Base-by-base conservation (phyloP, 2,329 filamentous ascomycete species). In the Aureobasidium leucospermi region DNA sequence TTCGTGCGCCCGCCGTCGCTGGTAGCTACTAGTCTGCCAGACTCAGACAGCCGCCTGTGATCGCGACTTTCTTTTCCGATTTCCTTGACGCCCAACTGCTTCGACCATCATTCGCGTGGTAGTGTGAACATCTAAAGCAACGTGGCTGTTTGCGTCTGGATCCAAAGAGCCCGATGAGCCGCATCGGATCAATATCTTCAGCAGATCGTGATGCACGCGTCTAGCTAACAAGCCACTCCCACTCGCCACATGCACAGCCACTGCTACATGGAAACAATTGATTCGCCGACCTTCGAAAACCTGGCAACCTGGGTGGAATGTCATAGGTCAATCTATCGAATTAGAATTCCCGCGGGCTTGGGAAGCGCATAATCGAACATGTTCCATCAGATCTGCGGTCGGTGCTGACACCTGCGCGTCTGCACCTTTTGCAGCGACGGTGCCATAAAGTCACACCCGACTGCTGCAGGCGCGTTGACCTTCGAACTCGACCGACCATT, bases 301-400 rank as follows among this genome's bases (percentile, higher is more conserved):
- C 49, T 41, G 49, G 49, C 15, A 52, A 42, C 32, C 47, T 51
- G 32, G 47, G 32, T 23, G n/a, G 19, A 42, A 52, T 52, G 36
- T 55, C 51, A 55, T 55, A 55, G 51, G 51, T 55, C 38, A 55
- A 34, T 43, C 28, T 23, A 34, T 42, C 39, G 36, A 36, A 19
- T 52, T 45, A 34, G 32, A 29, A 43, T 36, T 34, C 39, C 51
- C 51, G 38, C n/a, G n/a, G 51, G 38, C 36, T 52, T 52, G 48
- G 48, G 48, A 48, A 38, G 48, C 51, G 51, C 51, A 55, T 55
- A 55, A 34, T 55, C 51, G 51, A 55, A 55, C 51, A 55, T 55
- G 51, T 55, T 52, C 49, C 49, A 52, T 52, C 36, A 52, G 28
- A 52, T 52, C 34, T 38, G 49, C 49, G 36, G 49, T 41, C 36